Percentiles rank a stretch among this genome's conserved stretches.
Evolutionary conservation across 257 asterid genomes (phyloP).

Genomic region (Penstemon eatonii): DNA sequence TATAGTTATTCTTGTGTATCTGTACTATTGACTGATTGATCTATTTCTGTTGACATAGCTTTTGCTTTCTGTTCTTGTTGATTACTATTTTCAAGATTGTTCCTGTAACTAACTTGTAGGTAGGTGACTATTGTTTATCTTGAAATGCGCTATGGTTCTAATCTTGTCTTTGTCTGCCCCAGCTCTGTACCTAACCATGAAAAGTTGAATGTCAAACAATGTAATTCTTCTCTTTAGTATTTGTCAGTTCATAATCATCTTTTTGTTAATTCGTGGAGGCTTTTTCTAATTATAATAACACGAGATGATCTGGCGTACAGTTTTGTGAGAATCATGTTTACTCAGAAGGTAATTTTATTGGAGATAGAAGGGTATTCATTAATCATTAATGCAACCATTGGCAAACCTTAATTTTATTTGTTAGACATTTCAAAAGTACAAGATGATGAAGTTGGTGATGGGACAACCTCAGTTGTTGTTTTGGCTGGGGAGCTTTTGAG

Average conservation of each 20-base stretch:
- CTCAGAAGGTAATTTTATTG: background rate
- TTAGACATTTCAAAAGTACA: slow-evolving; percentile 95
- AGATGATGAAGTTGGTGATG: slow-evolving; percentile 99
- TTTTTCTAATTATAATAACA: background rate
- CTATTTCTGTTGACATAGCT: slow-evolving; percentile 28
- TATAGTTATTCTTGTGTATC: background rate
- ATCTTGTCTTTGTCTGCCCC: background rate
- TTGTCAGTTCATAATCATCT: background rate
- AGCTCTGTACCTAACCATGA: background rate
- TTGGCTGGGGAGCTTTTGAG: slow-evolving; percentile 97
- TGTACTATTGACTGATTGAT: background rate
- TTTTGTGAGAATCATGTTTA: background rate
- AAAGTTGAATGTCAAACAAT: background rate
- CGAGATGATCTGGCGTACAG: slow-evolving; percentile 6
- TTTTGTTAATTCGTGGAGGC: background rate
- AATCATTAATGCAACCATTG: background rate
- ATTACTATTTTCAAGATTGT: no score
- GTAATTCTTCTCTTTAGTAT: background rate
- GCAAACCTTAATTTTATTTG: slow-evolving; percentile 33
- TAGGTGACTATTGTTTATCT: background rate
- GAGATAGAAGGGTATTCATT: background rate
- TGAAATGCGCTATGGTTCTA: background rate
- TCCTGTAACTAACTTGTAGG: background rate
- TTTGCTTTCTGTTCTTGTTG: background rate
- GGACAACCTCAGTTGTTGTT: slow-evolving; percentile 95